Base-by-base conservation (phyloP, 106 monocot genomes). In the Triglochin maritima region DNA sequence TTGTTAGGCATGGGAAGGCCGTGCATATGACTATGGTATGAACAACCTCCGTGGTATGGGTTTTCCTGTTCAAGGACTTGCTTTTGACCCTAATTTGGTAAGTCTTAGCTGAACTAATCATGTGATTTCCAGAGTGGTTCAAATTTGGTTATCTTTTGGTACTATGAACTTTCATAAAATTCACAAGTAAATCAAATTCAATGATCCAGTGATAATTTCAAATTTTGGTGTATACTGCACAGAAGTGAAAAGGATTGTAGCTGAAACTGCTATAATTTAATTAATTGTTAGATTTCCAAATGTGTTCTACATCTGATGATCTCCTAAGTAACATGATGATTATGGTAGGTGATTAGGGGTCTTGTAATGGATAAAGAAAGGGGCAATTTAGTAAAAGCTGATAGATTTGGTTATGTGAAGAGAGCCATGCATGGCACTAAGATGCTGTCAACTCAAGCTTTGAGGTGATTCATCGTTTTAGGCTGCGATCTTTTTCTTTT, bases 1-100 rank as follows among this genome's bases (percentile, higher is more conserved):
- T 60, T 81, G 50, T 13, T 77, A 95, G 94, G 90, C 90, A 7
- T 95, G 94, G 90, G 94, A 90, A 78, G 94, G 89, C 14, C 85
- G 94, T 72, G 94, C 94, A 46, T 94, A 94, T 79, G 87, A 94
- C 66, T 85, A 95, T 83, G 95, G 95, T 58, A 87, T 95, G 95
- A 85, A 65, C 29, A 95, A 95, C 64, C 87, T 95, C 9, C 66
- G 67, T 66, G 74, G 90, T 74, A 95, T 90, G 95, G 90, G 95
- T 66, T 90, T 95, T 71, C 90, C 87, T 48, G 81, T 95, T 73
- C 85, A 90, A 59, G 90, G 85, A 17, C 87, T 90, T 64, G 52
- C 79, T 58, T 95, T 95, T 80, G 95, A 95, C 65, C 95, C 87
- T 69, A 71, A 95, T 44, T 79, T 95, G 95, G 95, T 95, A 89